Evolutionary conservation across 164 flowering plant genomes (phyloP), one percentile per base, ranked within the genome.

Genomic region (Pachysandra terminalis): DNA sequence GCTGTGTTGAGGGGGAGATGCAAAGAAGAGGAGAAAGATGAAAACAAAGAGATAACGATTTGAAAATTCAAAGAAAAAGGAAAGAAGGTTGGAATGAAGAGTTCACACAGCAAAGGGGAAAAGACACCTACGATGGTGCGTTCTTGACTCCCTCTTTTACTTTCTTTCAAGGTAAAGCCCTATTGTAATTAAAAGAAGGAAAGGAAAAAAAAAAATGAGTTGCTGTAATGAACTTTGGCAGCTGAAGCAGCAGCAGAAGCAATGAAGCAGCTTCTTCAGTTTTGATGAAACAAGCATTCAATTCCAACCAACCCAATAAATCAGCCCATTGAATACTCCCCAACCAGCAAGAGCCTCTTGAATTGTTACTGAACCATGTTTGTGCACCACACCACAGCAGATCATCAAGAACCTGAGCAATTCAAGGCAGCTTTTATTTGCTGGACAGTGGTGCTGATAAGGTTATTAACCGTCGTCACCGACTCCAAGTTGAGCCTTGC

Each of bases 401-500:
- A 21, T 61, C 71, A 68, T 79, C 80, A 77, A 25, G 83, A 72
- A 72, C 76, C 71, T 49, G 77, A 65, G 82, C 90, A 82, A 68
- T 87, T 81, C 78, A 89, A 82, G 73, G 91, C 88, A 56, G 83
- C 78, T 71, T 88, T 90, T 70, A 92, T 90, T 78, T 86, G 88
- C 69, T 85, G 96, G 63, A 92, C 86, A 63, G 93, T 90, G 68
- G 80, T 85, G 74, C 84, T 74, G 81, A 92, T 89, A 40, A 91
- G 89, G 82, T 81, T 84, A 63, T 84, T 92, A 61, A 92, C 87
- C 0, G 98, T 88, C 2, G 74, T 76, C 56, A 88, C 91, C 14
- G 95, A 88, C 71, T 86, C 94, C 72, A 85, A n/a, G 73, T 79
- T 89, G 61, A 89, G 82, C 72, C 80, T 84, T 0, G 93, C 85